Evolutionary conservation across 495 filamentous ascomycete species (phyloP), one percentile per base, ranked within the genome.

Genomic region (Penicillium herquei): DNA sequence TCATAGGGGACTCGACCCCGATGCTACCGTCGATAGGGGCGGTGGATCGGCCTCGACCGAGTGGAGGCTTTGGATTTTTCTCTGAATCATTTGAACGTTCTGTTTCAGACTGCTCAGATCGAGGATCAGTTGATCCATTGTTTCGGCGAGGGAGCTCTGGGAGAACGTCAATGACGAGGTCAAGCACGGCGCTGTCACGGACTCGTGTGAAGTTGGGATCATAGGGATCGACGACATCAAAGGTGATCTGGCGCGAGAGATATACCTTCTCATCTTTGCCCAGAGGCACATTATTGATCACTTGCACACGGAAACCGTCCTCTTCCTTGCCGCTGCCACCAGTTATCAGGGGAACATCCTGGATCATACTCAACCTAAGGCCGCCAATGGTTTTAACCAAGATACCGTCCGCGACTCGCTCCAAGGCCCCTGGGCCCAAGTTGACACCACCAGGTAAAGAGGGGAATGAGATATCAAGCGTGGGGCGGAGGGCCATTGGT

Each of bases 231-330:
- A 87, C 65, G 54, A 91, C 81, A 48, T 87, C 85, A 55, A 85
- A 84, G 47, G 95, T 81, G 35, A 90, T 81, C 34, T 91, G 84
- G 21, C 87, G 81, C n/a, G 84, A 76, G 52, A 98, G 76, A 64
- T 91, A 89, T 51, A 97, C 83, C 64, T 87, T 91, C 73, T 98
- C 94, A 61, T 96, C 92, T 54, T 89, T 87, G 8, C 94, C 94
- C 1, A 98, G 74, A 0, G 87, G 79, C 30, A 95, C 80, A 62
- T 88, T 88, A 42, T 88, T 88, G 68, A 98, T 81, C 40, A 87
- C 87, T 52, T 84, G 88, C 18, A 95, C 81, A 55, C 90, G 79
- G 72, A 83, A 95, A 35, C 74, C 73, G 35, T 73, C 75, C 14
- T 61, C 70, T 17, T 69, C 47, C 12, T 46, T 50, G 13, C 62